phyloP scores from a whole-genome alignment of 2,329 filamentous ascomycete species.

The Aspergillus hiratsukae region DNA sequence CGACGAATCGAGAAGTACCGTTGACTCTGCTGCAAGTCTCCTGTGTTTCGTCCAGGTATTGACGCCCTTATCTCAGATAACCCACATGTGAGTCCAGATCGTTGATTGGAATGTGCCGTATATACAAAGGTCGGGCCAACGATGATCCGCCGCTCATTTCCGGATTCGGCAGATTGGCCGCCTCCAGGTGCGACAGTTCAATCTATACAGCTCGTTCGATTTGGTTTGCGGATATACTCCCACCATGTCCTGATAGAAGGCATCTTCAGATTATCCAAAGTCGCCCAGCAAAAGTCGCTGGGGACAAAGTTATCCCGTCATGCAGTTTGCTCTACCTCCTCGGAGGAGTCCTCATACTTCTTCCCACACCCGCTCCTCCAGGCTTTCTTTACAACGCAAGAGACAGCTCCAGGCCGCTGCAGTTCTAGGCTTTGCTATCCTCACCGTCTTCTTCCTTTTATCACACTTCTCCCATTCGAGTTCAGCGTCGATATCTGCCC shows the following conservation, averaged over 20 bases:
- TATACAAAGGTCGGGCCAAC: conserved; percentile 10
- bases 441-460: conserved; percentile 60
- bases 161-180: conserved; percentile 14
- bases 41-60: not conserved
- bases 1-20: not conserved
- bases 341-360: conserved; percentile 76
- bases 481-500: conserved; percentile 21
- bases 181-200: conserved; percentile 2
- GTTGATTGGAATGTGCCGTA: not conserved
- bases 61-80: not conserved
- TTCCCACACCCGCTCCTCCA: conserved; percentile 56
- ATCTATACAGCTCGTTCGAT: not conserved
- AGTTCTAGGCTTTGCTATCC: conserved; percentile 50
- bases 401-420: conserved; percentile 59
- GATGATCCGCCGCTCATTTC: conserved; percentile 17
- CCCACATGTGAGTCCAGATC: not conserved
- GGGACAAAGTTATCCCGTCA: conserved; percentile 34
- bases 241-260: not conserved
- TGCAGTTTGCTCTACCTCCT: conserved; percentile 88
- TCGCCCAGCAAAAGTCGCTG: conserved; percentile 17
- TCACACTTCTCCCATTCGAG: conserved; percentile 37
- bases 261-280: conserved; percentile 1
- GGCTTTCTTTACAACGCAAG: conserved; percentile 47
- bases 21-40: not conserved
- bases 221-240: not conserved